Percentiles rank a stretch among this genome's conserved stretches.
Evolutionary conservation across 2,329 filamentous ascomycete species (phyloP).

Genomic region (Xylaria arbuscula): DNA sequence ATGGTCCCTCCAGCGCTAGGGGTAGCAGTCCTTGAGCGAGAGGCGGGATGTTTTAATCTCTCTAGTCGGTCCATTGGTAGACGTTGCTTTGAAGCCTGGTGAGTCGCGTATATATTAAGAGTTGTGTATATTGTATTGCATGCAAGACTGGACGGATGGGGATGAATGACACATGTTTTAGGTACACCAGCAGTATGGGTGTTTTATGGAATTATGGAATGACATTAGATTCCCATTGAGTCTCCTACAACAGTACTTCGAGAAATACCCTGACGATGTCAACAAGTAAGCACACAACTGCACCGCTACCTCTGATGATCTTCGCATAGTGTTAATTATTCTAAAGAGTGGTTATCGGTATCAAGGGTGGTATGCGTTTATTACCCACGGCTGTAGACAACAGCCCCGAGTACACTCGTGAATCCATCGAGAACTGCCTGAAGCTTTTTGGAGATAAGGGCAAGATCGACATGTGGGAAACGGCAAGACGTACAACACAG

Average conservation of each 20-base stretch:
- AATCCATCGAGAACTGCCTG: conserved; percentile 62
- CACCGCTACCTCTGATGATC: too few relatives aligned
- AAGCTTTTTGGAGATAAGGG: conserved; percentile 53
- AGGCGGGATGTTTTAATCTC: not conserved
- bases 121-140: too few relatives aligned
- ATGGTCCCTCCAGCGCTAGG: not conserved
- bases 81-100: not conserved
- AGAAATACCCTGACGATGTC: conserved; percentile 63
- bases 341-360: conserved; percentile 39
- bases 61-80: not conserved
- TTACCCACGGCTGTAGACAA: conserved; percentile 45
- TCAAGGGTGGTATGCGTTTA: conserved; percentile 61
- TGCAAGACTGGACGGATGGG: too few relatives aligned
- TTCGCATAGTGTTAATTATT: conserved; percentile 10
- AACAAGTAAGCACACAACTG: conserved; percentile 49
- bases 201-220: too few relatives aligned
- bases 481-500: conserved; percentile 57
- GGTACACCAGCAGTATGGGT: too few relatives aligned
- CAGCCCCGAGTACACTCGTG: conserved; percentile 57
- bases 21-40: not conserved
- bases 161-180: too few relatives aligned
- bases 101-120: not conserved
- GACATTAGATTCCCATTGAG: too few relatives aligned
- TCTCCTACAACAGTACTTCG: conserved; percentile 64
- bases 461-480: conserved; percentile 62